A percentile compares a stretch with the other conserved stretches of the same genome.
These are phyloP conservation scores for Penicillium cosmopolitanum DNA, from an alignment of 495 filamentous ascomycete species.

Conservation along the genomic window DNA sequence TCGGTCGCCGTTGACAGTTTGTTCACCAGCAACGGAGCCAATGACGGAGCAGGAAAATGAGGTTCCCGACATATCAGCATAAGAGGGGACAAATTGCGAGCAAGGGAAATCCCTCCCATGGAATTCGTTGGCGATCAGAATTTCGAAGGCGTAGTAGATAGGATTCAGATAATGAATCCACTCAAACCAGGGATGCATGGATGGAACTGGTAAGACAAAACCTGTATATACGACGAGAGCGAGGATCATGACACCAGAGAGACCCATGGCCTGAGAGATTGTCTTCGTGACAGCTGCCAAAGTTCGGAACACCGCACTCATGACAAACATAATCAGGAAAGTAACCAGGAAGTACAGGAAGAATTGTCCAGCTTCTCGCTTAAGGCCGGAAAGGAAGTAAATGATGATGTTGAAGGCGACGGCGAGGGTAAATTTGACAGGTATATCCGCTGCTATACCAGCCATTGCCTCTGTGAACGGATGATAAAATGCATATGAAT, in stretches of 20 bases:
- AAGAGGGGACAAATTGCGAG: slow-evolving; percentile 49
- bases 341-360: slow-evolving; percentile 61
- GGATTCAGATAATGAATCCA: slow-evolving; percentile 52
- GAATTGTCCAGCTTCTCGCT: slow-evolving; percentile 46
- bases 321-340: slow-evolving; percentile 56
- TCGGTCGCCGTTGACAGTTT: slow-evolving; percentile 23
- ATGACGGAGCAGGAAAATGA: slow-evolving; percentile 45
- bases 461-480: slow-evolving; percentile 59
- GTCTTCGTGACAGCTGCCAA: slow-evolving; percentile 49
- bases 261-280: slow-evolving; percentile 51
- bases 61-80: slow-evolving; percentile 42
- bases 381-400: slow-evolving; percentile 50
- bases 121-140: slow-evolving; percentile 59
- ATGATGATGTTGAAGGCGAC: slow-evolving; percentile 51
- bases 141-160: slow-evolving; percentile 47
- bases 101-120: slow-evolving; percentile 53
- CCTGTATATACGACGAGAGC: slow-evolving; percentile 50
- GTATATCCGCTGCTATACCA: slow-evolving; percentile 57
- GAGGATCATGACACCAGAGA: slow-evolving; percentile 47
- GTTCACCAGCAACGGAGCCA: slow-evolving; percentile 51
- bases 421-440: slow-evolving; percentile 49
- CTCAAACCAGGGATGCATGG: slow-evolving; percentile 52
- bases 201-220: slow-evolving; percentile 60
- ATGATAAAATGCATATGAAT: slow-evolving; percentile 62
- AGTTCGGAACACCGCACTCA: slow-evolving; percentile 53